Percentiles rank a stretch among this genome's conserved stretches.
Conservation (phyloP, 2,329 filamentous ascomycete species). For the Rutstroemia sp. region DNA sequence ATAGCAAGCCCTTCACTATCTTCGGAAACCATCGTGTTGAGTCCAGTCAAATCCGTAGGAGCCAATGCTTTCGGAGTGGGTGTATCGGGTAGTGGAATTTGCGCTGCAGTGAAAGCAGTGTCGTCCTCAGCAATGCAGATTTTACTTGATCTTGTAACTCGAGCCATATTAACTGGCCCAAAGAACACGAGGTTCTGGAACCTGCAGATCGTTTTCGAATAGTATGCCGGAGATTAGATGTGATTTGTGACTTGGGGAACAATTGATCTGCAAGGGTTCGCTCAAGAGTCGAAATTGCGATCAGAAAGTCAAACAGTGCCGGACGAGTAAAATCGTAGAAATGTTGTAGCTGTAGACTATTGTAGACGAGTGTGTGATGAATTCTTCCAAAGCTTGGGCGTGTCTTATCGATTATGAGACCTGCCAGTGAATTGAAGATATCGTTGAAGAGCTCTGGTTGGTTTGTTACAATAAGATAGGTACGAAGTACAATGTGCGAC, state of each 20-base stretch:
- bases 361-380: constrained; percentile 3
- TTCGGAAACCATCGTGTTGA: constrained; percentile 16
- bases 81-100: constrained; percentile 17
- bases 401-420: background rate
- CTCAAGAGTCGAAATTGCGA: constrained; percentile 1
- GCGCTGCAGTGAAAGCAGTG: constrained; percentile 17
- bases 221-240: constrained; percentile 8
- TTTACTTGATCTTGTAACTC: constrained; percentile 27
- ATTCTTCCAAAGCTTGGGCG: constrained; percentile 1
- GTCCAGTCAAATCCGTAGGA: constrained; percentile 13
- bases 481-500: background rate
- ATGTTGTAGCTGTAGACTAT: background rate
- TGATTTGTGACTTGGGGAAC: constrained; percentile 3
- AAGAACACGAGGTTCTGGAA: background rate
- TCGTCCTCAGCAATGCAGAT: constrained; percentile 26
- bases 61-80: constrained; percentile 11
- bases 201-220: constrained; percentile 2
- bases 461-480: background rate
- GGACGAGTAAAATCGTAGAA: constrained; percentile 3
- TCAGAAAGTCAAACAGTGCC: background rate
- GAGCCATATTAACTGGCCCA: constrained; percentile 20
- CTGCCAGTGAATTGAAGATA: background rate
- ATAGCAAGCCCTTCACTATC: constrained; percentile 17
- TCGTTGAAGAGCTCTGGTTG: constrained; percentile 1
- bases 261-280: constrained; percentile 2